Evolutionary conservation across 495 filamentous ascomycete genomes (phyloP).

Genomic region (Tuber melanosporum): DNA sequence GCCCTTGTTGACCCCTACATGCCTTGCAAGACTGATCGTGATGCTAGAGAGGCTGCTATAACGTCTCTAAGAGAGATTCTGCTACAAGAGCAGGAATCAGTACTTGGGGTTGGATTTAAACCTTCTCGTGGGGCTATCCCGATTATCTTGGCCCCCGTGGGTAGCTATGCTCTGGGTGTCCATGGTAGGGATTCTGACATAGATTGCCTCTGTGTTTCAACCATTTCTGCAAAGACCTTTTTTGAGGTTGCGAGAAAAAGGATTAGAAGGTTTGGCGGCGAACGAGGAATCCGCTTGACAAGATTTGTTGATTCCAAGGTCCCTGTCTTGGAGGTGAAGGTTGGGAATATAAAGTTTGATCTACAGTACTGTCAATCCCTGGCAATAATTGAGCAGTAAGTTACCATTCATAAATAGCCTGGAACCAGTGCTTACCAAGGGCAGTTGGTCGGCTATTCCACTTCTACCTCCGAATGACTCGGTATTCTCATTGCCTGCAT

Average conservation of each 20-base stretch:
- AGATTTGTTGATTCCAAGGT: slow-evolving; percentile 51
- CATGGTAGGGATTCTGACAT: slow-evolving; percentile 54
- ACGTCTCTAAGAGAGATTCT: slow-evolving; percentile 46
- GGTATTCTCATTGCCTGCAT: slow-evolving; percentile 48
- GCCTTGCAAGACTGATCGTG: slow-evolving; percentile 46
- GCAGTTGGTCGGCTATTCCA: slow-evolving; percentile 42
- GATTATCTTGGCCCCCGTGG: slow-evolving; percentile 52
- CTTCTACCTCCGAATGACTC: slow-evolving; percentile 43
- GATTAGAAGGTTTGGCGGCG: slow-evolving; percentile 43
- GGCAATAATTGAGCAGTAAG: slow-evolving; percentile 43
- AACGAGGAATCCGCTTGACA: slow-evolving; percentile 48
- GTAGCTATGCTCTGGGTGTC: slow-evolving; percentile 55
- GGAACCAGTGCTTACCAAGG: slow-evolving; percentile 3
- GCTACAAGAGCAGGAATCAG: slow-evolving; percentile 22
- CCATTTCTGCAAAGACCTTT: slow-evolving; percentile 52
- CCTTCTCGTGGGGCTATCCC: slow-evolving; percentile 34
- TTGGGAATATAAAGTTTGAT: slow-evolving; percentile 50
- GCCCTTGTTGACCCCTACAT: slow-evolving; percentile 37
- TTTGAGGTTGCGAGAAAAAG: slow-evolving; percentile 50
- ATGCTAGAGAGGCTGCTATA: slow-evolving; percentile 45
- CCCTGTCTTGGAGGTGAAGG: slow-evolving; percentile 53
- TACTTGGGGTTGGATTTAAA: slow-evolving; percentile 15
- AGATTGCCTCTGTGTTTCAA: slow-evolving; percentile 55
- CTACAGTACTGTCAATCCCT: slow-evolving; percentile 56
- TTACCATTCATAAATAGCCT: slow-evolving; percentile 2